Conservation (phyloP, 108 stramenopile genomes). For the Chaetoceros tenuissimus region DNA sequence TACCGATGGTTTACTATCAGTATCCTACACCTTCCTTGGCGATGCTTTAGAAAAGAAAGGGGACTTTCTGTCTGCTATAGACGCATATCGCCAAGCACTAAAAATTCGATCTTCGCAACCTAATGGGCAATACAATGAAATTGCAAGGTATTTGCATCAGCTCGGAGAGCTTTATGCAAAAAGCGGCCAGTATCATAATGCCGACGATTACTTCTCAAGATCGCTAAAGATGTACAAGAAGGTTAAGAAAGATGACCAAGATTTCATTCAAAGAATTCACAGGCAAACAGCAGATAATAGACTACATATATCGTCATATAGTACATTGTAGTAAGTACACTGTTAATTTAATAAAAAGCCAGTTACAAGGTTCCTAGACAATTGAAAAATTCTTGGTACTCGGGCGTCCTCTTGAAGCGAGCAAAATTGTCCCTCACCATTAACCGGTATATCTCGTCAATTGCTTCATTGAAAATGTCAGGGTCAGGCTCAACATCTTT, state of each 20-base stretch:
- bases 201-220: neutral
- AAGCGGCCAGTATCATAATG: neutral
- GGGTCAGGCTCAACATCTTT: slow-evolving; percentile 7
- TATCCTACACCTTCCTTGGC: slow-evolving; percentile 65
- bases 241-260: no score
- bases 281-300: no score
- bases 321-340: no score
- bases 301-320: no score
- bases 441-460: slow-evolving; percentile 24
- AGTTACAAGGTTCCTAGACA: slow-evolving; percentile 16
- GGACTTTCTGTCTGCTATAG: slow-evolving; percentile 45
- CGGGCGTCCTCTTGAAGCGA: slow-evolving; percentile 29
- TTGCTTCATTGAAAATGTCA: slow-evolving; percentile 20
- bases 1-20: slow-evolving; percentile 50
- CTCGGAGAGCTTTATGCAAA: slow-evolving; percentile 49
- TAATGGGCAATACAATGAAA: slow-evolving; percentile 58
- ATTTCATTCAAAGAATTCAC: no score
- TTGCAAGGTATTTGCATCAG: slow-evolving; percentile 72
- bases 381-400: slow-evolving; percentile 18
- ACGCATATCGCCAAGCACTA: slow-evolving; percentile 60
- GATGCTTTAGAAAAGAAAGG: slow-evolving; percentile 76
- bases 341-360: no score
- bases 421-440: slow-evolving; percentile 37
- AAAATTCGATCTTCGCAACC: slow-evolving; percentile 34
- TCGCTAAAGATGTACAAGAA: neutral